Base-by-base conservation (phyloP, 2,329 filamentous ascomycete species). In the Penicillium hordei region DNA sequence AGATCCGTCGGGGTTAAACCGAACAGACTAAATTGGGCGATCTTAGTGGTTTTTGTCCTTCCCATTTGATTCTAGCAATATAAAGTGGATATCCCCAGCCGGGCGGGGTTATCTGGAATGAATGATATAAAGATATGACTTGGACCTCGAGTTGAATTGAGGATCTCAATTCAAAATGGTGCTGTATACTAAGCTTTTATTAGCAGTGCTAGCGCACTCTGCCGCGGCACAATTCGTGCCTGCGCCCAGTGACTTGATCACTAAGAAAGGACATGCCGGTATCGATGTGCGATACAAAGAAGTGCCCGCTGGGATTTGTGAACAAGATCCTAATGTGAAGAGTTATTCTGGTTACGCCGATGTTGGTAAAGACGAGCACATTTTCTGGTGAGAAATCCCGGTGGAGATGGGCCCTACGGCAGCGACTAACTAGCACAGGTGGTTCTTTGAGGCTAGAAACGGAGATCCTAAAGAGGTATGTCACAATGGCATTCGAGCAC, bases 261-360 rank as follows among this genome's bases (percentile, higher is more conserved):
- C 49, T 1, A 52, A 52, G 38, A 52, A 34, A 31, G 49, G 49
- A 44, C 21, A 52, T 27, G 49, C 49, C 19, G 61, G 57, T 5
- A 44, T 65, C 19, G 29, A 60, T 19, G 62, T 65, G 31, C 59
- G 62, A 25, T 65, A 65, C 43, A 65, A 65, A 15, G 55, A 62
- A 33, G 62, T 65, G 6, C 61, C 61, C 6, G 39, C 59, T 31
- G 63, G 63, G 1, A 65, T 65, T 19, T 65, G 63, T 15, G 63
- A 65, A 48, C 61, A 63, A 27, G 63, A 65, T 38, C 58, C 63
- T 2, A 59, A 58, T 50, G 61, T 65, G 10, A 65, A 65, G 40
- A 65, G 63, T 21, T 64, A 64, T 46, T 65, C 63, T 17, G 63
- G 63, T 12, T 65, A 65, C 36, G 63, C 63, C 5, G 63, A 65